Conservation (phyloP, 2,329 filamentous ascomycete genomes). For the Alternaria novae-zelandiae region DNA sequence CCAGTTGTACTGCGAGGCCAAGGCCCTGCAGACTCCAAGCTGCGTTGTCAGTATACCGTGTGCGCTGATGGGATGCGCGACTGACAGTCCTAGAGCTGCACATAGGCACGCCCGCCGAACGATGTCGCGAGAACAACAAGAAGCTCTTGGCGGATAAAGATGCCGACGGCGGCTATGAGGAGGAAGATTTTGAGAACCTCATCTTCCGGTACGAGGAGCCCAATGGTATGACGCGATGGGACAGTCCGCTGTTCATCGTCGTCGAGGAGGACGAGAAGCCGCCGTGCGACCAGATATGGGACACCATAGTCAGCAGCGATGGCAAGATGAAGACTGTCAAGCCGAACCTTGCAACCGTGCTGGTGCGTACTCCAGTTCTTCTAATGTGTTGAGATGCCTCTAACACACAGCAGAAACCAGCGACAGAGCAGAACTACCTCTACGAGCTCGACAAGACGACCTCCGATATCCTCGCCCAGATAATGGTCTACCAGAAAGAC, state of each 20-base stretch:
- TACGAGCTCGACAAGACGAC: slow-evolving; percentile 81
- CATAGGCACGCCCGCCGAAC: slow-evolving; percentile 62
- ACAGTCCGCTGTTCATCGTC: slow-evolving; percentile 80
- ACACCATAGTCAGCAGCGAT: slow-evolving; percentile 66
- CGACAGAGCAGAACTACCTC: slow-evolving; percentile 71
- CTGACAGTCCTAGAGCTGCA: slow-evolving; percentile 59
- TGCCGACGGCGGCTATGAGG: slow-evolving; percentile 56
- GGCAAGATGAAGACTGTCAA: slow-evolving; percentile 71
- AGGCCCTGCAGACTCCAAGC: slow-evolving; percentile 76
- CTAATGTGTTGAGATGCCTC: not conserved
- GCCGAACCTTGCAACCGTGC: slow-evolving; percentile 78
- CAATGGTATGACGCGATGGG: slow-evolving; percentile 84
- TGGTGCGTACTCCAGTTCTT: slow-evolving; percentile 46
- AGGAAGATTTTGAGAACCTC: slow-evolving; percentile 76
- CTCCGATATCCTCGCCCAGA: slow-evolving; percentile 74
- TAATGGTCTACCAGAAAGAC: slow-evolving; percentile 71
- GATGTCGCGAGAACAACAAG: slow-evolving; percentile 66
- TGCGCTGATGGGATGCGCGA: not conserved
- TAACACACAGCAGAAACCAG: slow-evolving; percentile 58
- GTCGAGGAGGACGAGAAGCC: slow-evolving; percentile 75
- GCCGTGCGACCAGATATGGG: slow-evolving; percentile 76
- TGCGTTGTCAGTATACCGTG: slow-evolving; percentile 65
- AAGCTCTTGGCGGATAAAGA: slow-evolving; percentile 55
- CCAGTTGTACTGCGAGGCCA: slow-evolving; percentile 84
- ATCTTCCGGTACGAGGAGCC: slow-evolving; percentile 86